These are phyloP conservation scores for Davidsoniella eucalypti DNA, from an alignment of 2,329 filamentous ascomycete species.

Conservation along the genomic window DNA sequence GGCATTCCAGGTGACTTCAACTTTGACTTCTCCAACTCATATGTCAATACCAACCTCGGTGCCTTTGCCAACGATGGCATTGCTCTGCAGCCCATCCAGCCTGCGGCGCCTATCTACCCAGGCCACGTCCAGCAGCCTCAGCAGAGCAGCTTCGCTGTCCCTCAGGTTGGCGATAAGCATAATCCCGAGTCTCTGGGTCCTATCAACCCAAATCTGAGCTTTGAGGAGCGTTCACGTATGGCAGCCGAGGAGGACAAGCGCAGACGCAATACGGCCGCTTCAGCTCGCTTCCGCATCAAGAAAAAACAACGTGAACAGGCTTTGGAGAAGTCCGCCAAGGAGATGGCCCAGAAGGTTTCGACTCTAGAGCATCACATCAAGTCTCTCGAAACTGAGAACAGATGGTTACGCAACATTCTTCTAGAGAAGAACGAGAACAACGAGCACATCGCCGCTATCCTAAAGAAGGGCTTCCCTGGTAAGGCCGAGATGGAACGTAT, in stretches of 20 bases:
- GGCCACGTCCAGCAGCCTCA: constrained; percentile 18
- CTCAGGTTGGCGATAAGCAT: constrained; percentile 24
- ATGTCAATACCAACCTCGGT: constrained; percentile 7
- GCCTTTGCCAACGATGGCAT: constrained; percentile 5
- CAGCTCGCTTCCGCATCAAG: constrained; percentile 79
- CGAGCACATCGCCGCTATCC: constrained; percentile 30
- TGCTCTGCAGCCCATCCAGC: constrained; percentile 37
- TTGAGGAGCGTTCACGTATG: constrained; percentile 55
- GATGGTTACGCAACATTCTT: constrained; percentile 64
- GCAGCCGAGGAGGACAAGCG: constrained; percentile 84
- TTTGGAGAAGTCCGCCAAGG: constrained; percentile 65
- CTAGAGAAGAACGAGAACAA: constrained; percentile 62
- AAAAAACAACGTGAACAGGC: constrained; percentile 91
- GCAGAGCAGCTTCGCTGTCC: constrained; percentile 14
- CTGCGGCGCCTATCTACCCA: constrained; percentile 31
- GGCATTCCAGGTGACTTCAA: constrained; percentile 10
- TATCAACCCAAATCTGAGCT: constrained; percentile 23
- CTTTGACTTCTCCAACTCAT: constrained; percentile 28
- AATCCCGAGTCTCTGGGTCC: constrained; percentile 18
- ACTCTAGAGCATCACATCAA: constrained; percentile 55
- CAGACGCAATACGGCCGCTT: constrained; percentile 74
- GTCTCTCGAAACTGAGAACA: constrained; percentile 69
- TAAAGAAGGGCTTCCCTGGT: constrained; percentile 34
- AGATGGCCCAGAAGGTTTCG: constrained; percentile 65
- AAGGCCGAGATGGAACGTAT: constrained; percentile 9